Conservation (phyloP, 2,329 filamentous ascomycete genomes). For the Metarhizium anisopliae region DNA sequence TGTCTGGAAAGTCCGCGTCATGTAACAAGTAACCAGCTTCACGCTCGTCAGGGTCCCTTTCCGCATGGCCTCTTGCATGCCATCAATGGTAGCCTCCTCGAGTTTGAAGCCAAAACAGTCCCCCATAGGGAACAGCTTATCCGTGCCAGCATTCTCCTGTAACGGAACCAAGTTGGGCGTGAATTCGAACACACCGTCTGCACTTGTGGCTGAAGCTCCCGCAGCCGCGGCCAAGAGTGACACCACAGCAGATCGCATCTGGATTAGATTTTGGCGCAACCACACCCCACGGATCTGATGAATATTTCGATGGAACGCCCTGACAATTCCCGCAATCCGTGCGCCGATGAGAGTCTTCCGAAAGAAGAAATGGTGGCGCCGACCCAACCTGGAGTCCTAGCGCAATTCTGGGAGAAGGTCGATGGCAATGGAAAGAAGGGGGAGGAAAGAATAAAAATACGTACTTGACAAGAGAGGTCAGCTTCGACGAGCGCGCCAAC, state of each 20-base stretch:
- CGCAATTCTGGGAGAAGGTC: too few relatives aligned
- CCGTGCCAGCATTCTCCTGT: slow-evolving; percentile 25
- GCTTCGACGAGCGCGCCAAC: too few relatives aligned
- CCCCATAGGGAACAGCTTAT: slow-evolving; percentile 50
- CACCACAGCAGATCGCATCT: slow-evolving; percentile 4
- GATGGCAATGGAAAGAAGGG: too few relatives aligned
- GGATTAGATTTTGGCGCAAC: not conserved
- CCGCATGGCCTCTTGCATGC: slow-evolving; percentile 51
- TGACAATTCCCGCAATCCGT: not conserved
- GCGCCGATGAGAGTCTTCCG: not conserved
- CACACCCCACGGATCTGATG: not conserved
- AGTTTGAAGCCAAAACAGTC: slow-evolving; percentile 50
- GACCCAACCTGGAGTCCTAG: too few relatives aligned
- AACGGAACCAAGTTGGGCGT: slow-evolving; percentile 25
- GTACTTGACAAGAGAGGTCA: too few relatives aligned
- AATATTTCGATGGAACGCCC: too few relatives aligned
- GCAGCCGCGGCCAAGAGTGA: slow-evolving; percentile 1
- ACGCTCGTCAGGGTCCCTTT: slow-evolving; percentile 46
- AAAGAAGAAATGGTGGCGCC: too few relatives aligned
- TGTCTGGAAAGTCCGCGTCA: slow-evolving; percentile 51
- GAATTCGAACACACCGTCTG: slow-evolving; percentile 12
- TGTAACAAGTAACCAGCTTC: slow-evolving; percentile 53
- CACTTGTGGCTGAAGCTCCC: not conserved
- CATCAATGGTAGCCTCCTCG: slow-evolving; percentile 61
- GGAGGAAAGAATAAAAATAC: too few relatives aligned